These are phyloP conservation scores for Ophiostoma novo-ulmi DNA, from an alignment of 2,329 filamentous ascomycete species.

Conservation along the genomic window DNA sequence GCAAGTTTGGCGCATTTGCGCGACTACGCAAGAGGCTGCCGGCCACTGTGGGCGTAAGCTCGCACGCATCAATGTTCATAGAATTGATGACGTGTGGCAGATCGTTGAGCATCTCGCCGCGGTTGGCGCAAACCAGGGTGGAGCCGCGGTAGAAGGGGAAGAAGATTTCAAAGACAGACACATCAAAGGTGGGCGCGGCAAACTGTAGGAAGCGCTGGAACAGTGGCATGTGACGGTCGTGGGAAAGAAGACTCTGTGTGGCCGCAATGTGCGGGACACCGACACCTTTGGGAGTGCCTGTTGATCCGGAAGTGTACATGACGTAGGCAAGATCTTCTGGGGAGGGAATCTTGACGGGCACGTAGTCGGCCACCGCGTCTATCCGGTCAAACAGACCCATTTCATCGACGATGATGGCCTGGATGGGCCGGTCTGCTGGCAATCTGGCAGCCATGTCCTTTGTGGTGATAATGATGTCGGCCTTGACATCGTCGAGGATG, in stretches of 20 bases:
- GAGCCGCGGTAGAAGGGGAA: conserved; percentile 71
- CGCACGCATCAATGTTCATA: conserved; percentile 73
- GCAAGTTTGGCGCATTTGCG: conserved; percentile 60
- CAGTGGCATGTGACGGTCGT: conserved; percentile 67
- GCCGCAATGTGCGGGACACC: conserved; percentile 72
- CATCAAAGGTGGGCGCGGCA: conserved; percentile 87
- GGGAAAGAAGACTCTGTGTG: conserved; percentile 76
- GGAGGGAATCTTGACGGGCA: background rate
- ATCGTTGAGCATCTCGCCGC: conserved; percentile 67
- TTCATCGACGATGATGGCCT: conserved; percentile 38
- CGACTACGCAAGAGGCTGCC: conserved; percentile 68
- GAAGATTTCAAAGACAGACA: conserved; percentile 92
- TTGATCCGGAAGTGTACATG: conserved; percentile 91
- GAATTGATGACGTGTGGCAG: conserved; percentile 60
- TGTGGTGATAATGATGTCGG: conserved; percentile 62
- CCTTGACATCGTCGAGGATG: conserved; percentile 71
- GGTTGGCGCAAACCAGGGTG: conserved; percentile 67
- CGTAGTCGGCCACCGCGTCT: background rate
- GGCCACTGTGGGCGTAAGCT: conserved; percentile 83
- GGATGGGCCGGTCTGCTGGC: conserved; percentile 33
- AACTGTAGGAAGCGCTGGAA: conserved; percentile 86
- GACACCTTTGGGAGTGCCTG: conserved; percentile 84
- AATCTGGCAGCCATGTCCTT: conserved; percentile 42
- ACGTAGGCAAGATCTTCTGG: conserved; percentile 66
- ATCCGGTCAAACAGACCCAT: conserved; percentile 15